Evolutionary conservation across 805 yeast genomes (phyloP).

Genomic region (Metschnikowia picachoensis): DNA sequence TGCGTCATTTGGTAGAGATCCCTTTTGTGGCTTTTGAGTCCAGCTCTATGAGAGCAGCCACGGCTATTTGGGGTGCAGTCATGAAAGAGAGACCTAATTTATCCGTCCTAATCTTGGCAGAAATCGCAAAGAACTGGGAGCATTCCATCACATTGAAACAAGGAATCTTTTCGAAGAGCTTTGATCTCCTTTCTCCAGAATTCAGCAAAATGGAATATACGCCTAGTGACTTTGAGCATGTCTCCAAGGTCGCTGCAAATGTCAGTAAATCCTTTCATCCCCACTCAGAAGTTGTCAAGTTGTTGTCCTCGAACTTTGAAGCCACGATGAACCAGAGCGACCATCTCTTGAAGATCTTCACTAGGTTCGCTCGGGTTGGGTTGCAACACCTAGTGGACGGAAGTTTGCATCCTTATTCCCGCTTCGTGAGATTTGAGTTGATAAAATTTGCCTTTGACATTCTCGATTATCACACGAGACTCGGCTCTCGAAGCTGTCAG

Average conservation of each 20-base stretch:
- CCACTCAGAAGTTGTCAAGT: slow-evolving; percentile 62
- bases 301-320: slow-evolving; percentile 74
- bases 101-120: slow-evolving; percentile 60
- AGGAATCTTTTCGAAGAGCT: slow-evolving; percentile 61
- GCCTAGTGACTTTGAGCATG: slow-evolving; percentile 67
- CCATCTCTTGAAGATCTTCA: slow-evolving; percentile 62
- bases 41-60: slow-evolving; percentile 56
- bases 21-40: slow-evolving; percentile 70
- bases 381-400: slow-evolving; percentile 51
- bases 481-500: slow-evolving; percentile 44
- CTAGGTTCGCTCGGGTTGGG: slow-evolving; percentile 55
- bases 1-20: slow-evolving; percentile 52
- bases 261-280: slow-evolving; percentile 56
- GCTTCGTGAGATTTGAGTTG: slow-evolving; percentile 71
- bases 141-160: slow-evolving; percentile 50
- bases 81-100: slow-evolving; percentile 61
- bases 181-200: slow-evolving; percentile 58
- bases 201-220: slow-evolving; percentile 80
- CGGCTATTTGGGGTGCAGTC: slow-evolving; percentile 76
- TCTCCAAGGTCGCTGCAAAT: slow-evolving; percentile 47
- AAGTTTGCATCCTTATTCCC: slow-evolving; percentile 78
- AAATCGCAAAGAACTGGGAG: slow-evolving; percentile 68
- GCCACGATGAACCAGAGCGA: slow-evolving; percentile 71
- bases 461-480: slow-evolving; percentile 49
- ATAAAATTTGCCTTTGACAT: slow-evolving; percentile 65